Evolutionary conservation across 2,329 filamentous ascomycete genomes (phyloP).

Genomic region (Thielaviopsis punctulata): DNA sequence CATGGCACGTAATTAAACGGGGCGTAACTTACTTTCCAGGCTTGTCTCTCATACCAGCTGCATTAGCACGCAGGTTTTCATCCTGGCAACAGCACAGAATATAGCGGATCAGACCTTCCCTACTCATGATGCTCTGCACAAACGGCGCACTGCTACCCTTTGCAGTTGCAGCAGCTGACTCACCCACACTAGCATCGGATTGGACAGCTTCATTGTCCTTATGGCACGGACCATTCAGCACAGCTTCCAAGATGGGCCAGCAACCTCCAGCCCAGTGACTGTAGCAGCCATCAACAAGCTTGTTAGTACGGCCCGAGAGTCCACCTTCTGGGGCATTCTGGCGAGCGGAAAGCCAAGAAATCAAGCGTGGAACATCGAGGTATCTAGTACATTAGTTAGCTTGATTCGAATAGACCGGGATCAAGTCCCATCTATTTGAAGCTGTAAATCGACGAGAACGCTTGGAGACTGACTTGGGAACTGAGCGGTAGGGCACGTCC

Average conservation of each 20-base stretch:
- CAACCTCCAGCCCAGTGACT: slow-evolving; percentile 95
- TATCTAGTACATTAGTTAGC: slow-evolving; percentile 31
- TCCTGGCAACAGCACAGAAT: slow-evolving; percentile 81
- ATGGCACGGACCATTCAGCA: slow-evolving; percentile 36
- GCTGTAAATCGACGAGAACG: too few relatives aligned
- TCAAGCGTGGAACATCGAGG: slow-evolving; percentile 58
- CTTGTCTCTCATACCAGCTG: slow-evolving; percentile 73
- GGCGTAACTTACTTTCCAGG: slow-evolving; percentile 57
- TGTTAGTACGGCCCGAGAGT: slow-evolving; percentile 87
- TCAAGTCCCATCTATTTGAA: background rate
- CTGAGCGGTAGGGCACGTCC: slow-evolving; percentile 56
- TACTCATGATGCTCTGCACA: slow-evolving; percentile 48
- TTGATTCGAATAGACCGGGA: background rate
- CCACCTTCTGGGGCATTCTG: slow-evolving; percentile 87
- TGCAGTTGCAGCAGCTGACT: background rate
- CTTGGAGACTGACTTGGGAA: slow-evolving; percentile 54
- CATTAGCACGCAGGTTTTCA: slow-evolving; percentile 34
- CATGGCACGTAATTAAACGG: background rate
- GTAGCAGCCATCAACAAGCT: slow-evolving; percentile 95
- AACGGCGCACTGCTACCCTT: slow-evolving; percentile 15
- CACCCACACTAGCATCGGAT: too few relatives aligned
- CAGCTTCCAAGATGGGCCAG: slow-evolving; percentile 79
- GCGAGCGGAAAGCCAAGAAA: slow-evolving; percentile 76
- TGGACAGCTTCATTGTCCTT: too few relatives aligned
- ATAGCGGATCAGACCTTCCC: slow-evolving; percentile 73